Percentiles rank a stretch among this genome's conserved stretches.
Conservation (phyloP, 306 rosid species). For the Glycine soja region DNA sequence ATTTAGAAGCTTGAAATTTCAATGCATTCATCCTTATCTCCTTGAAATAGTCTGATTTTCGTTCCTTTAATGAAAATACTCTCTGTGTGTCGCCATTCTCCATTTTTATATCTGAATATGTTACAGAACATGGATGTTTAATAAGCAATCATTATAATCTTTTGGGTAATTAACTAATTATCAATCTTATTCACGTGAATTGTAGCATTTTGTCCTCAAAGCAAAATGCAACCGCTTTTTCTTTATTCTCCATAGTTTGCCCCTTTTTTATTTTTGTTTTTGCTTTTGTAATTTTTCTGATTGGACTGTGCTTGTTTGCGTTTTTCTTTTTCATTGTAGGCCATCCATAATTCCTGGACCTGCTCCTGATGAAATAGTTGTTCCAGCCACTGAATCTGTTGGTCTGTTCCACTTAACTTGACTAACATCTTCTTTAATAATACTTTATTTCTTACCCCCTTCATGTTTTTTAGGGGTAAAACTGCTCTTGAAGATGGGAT, state of each 20-base stretch:
- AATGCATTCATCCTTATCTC: background rate
- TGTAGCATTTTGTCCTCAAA: background rate
- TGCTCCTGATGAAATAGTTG: constrained; percentile 86
- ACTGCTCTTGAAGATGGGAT: constrained; percentile 95
- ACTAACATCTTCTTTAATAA: constrained; percentile 12
- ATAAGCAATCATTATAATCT: constrained; percentile 27
- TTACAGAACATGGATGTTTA: constrained; percentile 13
- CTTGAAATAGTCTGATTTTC: constrained; percentile 22
- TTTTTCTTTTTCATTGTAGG: constrained; percentile 56
- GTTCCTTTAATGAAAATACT: constrained; percentile 12
- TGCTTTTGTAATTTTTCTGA: constrained; percentile 29
- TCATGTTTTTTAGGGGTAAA: constrained; percentile 70
- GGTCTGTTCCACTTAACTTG: constrained; percentile 62
- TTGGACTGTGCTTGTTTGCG: constrained; percentile 30
- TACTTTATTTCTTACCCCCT: constrained; percentile 37
- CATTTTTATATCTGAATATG: constrained; percentile 37
- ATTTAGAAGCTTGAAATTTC: constrained; percentile 15
- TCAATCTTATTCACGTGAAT: constrained; percentile 11
- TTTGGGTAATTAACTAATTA: background rate
- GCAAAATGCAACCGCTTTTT: background rate
- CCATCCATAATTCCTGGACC: constrained; percentile 98
- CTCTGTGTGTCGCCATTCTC: constrained; percentile 18
- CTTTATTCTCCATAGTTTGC: constrained; percentile 5
- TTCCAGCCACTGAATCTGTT: constrained; percentile 88
- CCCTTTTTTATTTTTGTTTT: background rate